A percentile compares a stretch with the other conserved stretches of the same genome.
Evolutionary conservation across 2,329 filamentous ascomycete genomes (phyloP).

Genomic region (Alternaria viburni): DNA sequence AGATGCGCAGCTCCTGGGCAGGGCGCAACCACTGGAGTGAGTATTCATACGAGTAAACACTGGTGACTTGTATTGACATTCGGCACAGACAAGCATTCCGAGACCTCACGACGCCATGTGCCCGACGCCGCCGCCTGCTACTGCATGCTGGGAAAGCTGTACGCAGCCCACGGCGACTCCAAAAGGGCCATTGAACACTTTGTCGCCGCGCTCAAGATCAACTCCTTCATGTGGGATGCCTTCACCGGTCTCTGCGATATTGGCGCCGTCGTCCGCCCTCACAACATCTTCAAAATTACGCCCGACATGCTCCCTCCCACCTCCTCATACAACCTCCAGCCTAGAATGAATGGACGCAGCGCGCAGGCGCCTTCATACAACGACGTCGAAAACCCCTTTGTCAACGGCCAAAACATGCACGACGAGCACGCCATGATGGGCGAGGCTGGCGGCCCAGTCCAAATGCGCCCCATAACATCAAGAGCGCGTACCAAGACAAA

Average conservation of each 20-base stretch:
- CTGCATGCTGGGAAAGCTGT: constrained; percentile 86
- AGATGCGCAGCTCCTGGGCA: constrained; percentile 76
- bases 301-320: constrained; percentile 62
- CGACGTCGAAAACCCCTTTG: constrained; percentile 57
- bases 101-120: constrained; percentile 73
- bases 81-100: constrained; percentile 69
- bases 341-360: constrained; percentile 54
- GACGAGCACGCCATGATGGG: constrained; percentile 55
- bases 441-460: constrained; percentile 42
- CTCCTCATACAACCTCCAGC: constrained; percentile 48
- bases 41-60: constrained; percentile 24
- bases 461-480: constrained; percentile 49
- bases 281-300: constrained; percentile 84
- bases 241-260: constrained; percentile 88
- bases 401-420: constrained; percentile 47
- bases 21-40: constrained; percentile 79
- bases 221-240: constrained; percentile 98
- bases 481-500: constrained; percentile 48
- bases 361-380: constrained; percentile 31
- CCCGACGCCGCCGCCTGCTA: constrained; percentile 86
- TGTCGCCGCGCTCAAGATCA: constrained; percentile 84
- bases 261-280: constrained; percentile 76
- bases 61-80: constrained; percentile 14
- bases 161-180: constrained; percentile 78
- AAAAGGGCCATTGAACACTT: constrained; percentile 86